Percentiles rank a stretch among this genome's conserved stretches.
phyloP scores from a whole-genome alignment of 1,284 basidiomycete genomes.

The Neolentinus lepideus region DNA sequence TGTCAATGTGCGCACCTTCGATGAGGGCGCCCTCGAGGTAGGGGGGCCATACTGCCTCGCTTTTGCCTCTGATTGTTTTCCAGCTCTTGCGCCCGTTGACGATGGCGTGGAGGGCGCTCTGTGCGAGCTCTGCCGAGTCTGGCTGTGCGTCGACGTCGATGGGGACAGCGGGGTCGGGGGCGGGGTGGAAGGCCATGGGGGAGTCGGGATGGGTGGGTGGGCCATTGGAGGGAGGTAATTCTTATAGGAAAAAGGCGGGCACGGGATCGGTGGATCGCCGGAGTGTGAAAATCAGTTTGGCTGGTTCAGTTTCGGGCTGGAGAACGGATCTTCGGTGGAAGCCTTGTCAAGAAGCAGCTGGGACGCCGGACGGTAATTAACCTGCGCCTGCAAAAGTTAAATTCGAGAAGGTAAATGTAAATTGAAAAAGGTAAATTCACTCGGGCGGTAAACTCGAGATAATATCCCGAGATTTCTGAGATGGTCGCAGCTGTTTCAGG shows the following conservation, averaged over 20 bases:
- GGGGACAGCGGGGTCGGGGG: constrained; percentile 14
- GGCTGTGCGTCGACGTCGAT: background rate
- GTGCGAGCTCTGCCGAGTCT: constrained; percentile 11
- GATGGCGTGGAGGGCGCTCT: constrained; percentile 55
- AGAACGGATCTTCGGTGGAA: background rate
- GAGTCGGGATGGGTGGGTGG: background rate
- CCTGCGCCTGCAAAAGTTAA: background rate
- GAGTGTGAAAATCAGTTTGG: background rate
- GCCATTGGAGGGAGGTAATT: background rate
- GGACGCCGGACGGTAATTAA: background rate
- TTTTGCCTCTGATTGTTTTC: constrained; percentile 61
- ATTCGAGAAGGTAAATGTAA: too few species aligned
- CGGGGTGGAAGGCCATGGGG: constrained; percentile 6
- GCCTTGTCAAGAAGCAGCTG: background rate
- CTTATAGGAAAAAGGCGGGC: background rate
- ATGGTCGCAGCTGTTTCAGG: background rate
- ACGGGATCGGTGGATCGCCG: constrained; percentile 2
- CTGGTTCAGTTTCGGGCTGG: background rate
- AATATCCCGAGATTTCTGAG: background rate
- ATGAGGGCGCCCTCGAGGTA: constrained; percentile 69
- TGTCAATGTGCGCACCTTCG: constrained; percentile 41
- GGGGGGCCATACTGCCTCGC: constrained; percentile 70
- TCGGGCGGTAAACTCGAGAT: too few species aligned
- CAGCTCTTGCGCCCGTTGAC: constrained; percentile 64
- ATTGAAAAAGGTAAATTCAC: too few species aligned